Base-by-base conservation (phyloP, 768 basidiomycete species). In the Naematelia encephala region DNA sequence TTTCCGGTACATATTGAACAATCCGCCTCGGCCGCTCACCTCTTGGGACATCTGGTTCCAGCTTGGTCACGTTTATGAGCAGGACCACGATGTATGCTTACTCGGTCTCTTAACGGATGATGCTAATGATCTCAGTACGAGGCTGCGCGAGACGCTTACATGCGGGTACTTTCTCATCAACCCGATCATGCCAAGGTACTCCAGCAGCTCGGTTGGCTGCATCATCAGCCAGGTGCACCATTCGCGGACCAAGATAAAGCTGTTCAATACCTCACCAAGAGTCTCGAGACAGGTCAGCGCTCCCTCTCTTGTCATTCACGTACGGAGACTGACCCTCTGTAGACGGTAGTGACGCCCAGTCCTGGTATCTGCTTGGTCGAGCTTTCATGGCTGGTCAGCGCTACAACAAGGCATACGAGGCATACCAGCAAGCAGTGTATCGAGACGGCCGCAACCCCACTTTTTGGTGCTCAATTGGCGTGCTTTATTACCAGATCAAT, bases 11-110 rank as follows among this genome's bases (percentile, higher is more conserved):
- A 98, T 99, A 63, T 86, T 98, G 54, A 88, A 89, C 62, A 93
- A 90, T 72, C 96, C 96, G 2, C 96, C 94, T 29, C 87, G 86
- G 63, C 96, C 96, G 1, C 86, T 99, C 28, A 94, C 93, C 14
- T 89, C 93, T 68, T 89, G 91, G 56, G 96, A 99, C 68, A 98
- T 99, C 64, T 98, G 93, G 92, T 98, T 98, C 85, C 96, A 99
- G 79, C 96, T 99, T 61, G 96, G 96, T 1, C 96, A 98, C 72
- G 94, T 98, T 19, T 91, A 90, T 69, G 96, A 98, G 78, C 93
- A 96, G 74, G 90, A 94, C 78, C 88, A 91, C 79, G 92, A 98
- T 75, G 93, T 93, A 75, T 78, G 84, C 80, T 43, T 12, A 29
- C 19, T 14, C 51, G 19, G 21, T 56, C 48, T 12, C 23, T 12